phyloP scores from a whole-genome alignment of 768 basidiomycete species.

The Podaxis carcinomalis region DNA sequence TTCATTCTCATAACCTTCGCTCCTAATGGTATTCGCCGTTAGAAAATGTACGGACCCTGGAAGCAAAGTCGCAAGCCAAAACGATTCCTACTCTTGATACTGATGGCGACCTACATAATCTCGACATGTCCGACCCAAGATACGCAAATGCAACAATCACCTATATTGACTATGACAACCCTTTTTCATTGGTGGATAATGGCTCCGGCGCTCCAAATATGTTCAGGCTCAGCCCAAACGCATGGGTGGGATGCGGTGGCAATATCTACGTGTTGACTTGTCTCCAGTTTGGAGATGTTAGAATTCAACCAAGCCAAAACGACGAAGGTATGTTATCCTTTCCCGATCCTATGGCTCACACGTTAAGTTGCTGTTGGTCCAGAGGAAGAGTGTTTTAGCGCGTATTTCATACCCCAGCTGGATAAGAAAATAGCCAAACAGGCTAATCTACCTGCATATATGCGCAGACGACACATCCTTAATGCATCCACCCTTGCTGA shows the following conservation, averaged over 20 bases:
- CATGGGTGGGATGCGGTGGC: constrained; percentile 80
- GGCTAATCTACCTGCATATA: background rate
- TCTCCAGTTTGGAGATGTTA: constrained; percentile 9
- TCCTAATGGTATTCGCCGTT: background rate
- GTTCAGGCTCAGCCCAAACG: constrained; percentile 45
- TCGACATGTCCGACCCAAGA: background rate
- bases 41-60: constrained; percentile 8
- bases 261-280: constrained; percentile 58
- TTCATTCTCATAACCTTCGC: constrained; percentile 13
- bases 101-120: too few relatives aligned
- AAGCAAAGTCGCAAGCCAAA: constrained; percentile 5
- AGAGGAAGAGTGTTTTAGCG: background rate
- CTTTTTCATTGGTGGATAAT: constrained; percentile 52
- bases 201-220: constrained; percentile 55
- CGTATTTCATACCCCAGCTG: constrained; percentile 7
- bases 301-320: background rate
- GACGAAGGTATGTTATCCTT: background rate
- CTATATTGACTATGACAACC: constrained; percentile 75
- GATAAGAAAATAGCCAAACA: constrained; percentile 1
- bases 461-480: constrained; percentile 6
- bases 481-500: constrained; percentile 37
- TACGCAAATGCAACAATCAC: constrained; percentile 41
- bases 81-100: background rate
- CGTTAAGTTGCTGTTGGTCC: background rate
- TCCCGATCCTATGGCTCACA: background rate